phyloP scores from a whole-genome alignment of 108 stramenopile species.

The Thalassiosira profunda region DNA sequence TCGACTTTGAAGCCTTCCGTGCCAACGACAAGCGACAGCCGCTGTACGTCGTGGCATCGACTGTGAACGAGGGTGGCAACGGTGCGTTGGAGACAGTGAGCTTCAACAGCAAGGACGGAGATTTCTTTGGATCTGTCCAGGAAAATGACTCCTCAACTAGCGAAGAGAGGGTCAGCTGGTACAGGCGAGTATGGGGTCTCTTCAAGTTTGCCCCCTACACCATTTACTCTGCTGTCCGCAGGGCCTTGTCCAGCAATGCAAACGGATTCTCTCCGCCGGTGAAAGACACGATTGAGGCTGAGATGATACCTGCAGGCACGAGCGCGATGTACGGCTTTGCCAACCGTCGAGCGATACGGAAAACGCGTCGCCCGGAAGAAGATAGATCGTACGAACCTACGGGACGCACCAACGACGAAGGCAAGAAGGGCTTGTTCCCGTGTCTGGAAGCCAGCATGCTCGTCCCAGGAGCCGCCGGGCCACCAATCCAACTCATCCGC shows the following conservation, averaged over 20 bases:
- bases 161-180: constrained; percentile 16
- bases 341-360: constrained; percentile 14
- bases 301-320: constrained; percentile 34
- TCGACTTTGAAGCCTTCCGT: constrained; percentile 49
- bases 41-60: constrained; percentile 43
- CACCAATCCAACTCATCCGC: constrained; percentile 46
- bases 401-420: constrained; percentile 32
- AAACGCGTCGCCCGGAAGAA: not conserved
- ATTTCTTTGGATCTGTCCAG: constrained; percentile 39
- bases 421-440: constrained; percentile 47
- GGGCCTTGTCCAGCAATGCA: not conserved
- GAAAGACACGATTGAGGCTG: constrained; percentile 9
- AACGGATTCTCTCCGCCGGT: not conserved
- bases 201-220: constrained; percentile 19
- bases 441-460: constrained; percentile 52
- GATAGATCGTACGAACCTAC: constrained; percentile 32
- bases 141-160: not conserved
- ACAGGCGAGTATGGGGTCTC: constrained; percentile 17
- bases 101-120: constrained; percentile 29
- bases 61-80: constrained; percentile 32
- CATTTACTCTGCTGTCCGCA: constrained; percentile 15
- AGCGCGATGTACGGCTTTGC: constrained; percentile 43
- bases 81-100: constrained; percentile 30
- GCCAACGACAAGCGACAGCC: constrained; percentile 48
- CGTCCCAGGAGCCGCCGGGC: constrained; percentile 53